These are phyloP conservation scores for Chalciporus chontae DNA, from an alignment of 768 basidiomycete genomes.

Conservation along the genomic window DNA sequence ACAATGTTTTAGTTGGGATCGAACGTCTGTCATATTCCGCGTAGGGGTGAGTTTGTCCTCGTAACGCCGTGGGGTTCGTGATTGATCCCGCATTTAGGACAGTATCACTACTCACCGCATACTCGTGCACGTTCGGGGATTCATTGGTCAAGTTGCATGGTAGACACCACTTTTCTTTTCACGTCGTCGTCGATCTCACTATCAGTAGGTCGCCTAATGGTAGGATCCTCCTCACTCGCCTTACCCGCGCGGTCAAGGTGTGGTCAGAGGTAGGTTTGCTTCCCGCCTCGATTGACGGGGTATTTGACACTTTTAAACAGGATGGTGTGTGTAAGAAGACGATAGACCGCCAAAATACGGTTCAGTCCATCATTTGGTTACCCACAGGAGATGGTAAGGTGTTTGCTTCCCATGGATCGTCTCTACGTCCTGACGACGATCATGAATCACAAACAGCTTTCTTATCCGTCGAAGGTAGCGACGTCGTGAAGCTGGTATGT, in stretches of 20 bases:
- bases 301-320: slow-evolving; percentile 25
- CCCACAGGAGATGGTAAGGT: slow-evolving; percentile 44
- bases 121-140: slow-evolving; percentile 49
- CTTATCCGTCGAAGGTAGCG: slow-evolving; percentile 48
- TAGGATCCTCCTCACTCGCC: slow-evolving; percentile 42
- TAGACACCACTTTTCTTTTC: slow-evolving; percentile 13
- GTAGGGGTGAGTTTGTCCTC: slow-evolving; percentile 38
- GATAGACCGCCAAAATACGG: slow-evolving; percentile 43
- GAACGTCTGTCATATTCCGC: slow-evolving; percentile 48
- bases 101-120: slow-evolving; percentile 42
- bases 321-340: slow-evolving; percentile 49
- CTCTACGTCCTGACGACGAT: slow-evolving; percentile 12
- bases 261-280: slow-evolving; percentile 43
- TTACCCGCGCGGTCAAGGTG: slow-evolving; percentile 47
- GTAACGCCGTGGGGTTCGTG: slow-evolving; percentile 8
- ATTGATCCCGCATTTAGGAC: slow-evolving; percentile 31
- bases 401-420: slow-evolving; percentile 2
- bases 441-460: slow-evolving; percentile 36
- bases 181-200: slow-evolving; percentile 4
- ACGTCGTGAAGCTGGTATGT: slow-evolving; percentile 44
- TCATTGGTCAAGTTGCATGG: slow-evolving; percentile 56
- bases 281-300: background rate
- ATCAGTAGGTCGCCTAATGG: slow-evolving; percentile 46
- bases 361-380: slow-evolving; percentile 53
- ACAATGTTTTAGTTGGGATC: slow-evolving; percentile 41